Evolutionary conservation across 441 rosid genomes (phyloP).

Genomic region (Jatropha podagrica): DNA sequence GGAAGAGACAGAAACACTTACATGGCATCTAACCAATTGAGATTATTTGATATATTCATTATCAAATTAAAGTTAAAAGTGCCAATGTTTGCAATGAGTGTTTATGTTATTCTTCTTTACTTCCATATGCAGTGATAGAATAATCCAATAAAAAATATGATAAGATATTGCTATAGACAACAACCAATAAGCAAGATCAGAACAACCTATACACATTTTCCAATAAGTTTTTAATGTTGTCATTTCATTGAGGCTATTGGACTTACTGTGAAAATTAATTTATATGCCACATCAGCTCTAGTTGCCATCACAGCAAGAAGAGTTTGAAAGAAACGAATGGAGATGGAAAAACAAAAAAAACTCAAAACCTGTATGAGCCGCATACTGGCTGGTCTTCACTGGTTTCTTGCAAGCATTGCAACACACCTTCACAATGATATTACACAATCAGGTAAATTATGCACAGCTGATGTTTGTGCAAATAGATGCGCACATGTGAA

Average conservation of each 20-base stretch:
- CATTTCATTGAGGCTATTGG: not conserved
- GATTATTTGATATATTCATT: not conserved
- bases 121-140: not conserved
- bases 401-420: constrained; percentile 77
- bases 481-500: not conserved
- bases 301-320: not conserved
- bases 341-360: constrained; percentile 18
- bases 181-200: not conserved
- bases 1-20: not conserved
- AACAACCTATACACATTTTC: not conserved
- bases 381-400: constrained; percentile 59
- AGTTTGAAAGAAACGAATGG: not conserved
- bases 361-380: constrained; percentile 60
- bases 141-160: not conserved
- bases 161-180: not conserved
- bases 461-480: not conserved
- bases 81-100: not conserved
- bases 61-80: not conserved
- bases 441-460: constrained; percentile 23
- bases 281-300: not conserved
- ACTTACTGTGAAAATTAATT: not conserved
- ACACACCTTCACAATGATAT: constrained; percentile 48
- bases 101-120: not conserved
- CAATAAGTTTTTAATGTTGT: not conserved
- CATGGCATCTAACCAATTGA: not conserved